A percentile compares a stretch with the other conserved stretches of the same genome.
phyloP scores from a whole-genome alignment of 139 green algal genomes.

The Chlorella sp. region DNA sequence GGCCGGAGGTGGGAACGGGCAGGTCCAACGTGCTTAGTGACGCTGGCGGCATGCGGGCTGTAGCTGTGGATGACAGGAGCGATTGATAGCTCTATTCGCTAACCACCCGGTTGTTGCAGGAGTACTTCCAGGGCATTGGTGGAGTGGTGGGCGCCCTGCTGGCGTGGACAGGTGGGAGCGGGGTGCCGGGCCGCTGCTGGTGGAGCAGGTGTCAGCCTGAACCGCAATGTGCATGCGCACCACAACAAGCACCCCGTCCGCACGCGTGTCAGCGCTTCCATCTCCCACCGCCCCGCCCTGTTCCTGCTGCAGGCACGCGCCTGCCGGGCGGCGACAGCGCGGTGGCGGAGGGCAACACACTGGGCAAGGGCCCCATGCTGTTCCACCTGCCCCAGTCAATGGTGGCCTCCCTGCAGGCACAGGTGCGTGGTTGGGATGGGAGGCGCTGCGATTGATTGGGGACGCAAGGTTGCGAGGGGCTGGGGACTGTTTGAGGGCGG shows the following conservation, averaged over 20 bases:
- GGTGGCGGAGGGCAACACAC: constrained; percentile 72
- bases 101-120: constrained; percentile 4
- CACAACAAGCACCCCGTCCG: no score
- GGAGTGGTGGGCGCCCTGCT: constrained; percentile 56
- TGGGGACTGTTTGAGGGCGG: no score
- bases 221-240: no score
- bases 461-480: not conserved
- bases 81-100: not conserved
- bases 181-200: not conserved
- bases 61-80: not conserved
- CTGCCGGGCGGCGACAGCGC: constrained; percentile 45
- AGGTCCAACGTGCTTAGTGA: no score
- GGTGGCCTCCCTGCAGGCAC: not conserved
- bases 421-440: not conserved
- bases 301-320: constrained; percentile 9
- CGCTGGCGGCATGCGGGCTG: not conserved
- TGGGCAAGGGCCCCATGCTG: constrained; percentile 81
- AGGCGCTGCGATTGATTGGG: not conserved
- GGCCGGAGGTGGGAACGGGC: no score
- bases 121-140: constrained; percentile 61
- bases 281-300: no score
- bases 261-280: no score
- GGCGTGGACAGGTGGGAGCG: constrained; percentile 34
- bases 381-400: constrained; percentile 61
- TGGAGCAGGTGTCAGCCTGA: not conserved